Conservation (phyloP, 306 rosid genomes). For the Cicer pinnatifidum region DNA sequence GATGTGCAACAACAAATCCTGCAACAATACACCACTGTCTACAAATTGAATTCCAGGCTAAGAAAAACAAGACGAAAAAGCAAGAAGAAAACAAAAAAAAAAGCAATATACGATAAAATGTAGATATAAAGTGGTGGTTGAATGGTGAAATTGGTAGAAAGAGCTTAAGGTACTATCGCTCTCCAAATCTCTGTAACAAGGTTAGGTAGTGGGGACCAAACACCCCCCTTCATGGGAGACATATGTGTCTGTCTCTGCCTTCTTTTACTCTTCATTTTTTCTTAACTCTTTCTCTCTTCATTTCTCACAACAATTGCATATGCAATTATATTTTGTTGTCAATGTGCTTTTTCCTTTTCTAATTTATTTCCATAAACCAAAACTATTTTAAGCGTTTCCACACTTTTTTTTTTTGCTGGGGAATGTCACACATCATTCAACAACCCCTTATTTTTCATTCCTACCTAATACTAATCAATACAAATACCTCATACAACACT, state of each 20-base stretch:
- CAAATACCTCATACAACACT: no score
- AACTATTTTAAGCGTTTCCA: slow-evolving; percentile 41
- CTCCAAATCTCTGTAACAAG: slow-evolving; percentile 54
- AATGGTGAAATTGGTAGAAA: slow-evolving; percentile 37
- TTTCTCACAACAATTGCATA: slow-evolving; percentile 19
- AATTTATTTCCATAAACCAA: slow-evolving; percentile 36
- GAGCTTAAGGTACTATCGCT: slow-evolving; percentile 59
- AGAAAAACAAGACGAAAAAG: no score
- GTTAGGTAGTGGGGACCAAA: slow-evolving; percentile 62
- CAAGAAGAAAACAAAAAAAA: slow-evolving; percentile 19
- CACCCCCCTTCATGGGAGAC: slow-evolving; percentile 78
- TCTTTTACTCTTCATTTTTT: no score
- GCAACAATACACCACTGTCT: no score
- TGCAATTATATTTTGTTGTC: slow-evolving; percentile 41
- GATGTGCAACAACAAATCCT: no score
- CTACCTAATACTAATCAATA: no score
- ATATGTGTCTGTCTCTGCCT: slow-evolving; percentile 44
- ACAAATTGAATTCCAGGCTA: no score
- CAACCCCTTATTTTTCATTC: no score
- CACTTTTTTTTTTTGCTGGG: neutral
- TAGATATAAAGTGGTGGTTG: slow-evolving; percentile 41
- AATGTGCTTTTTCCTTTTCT: slow-evolving; percentile 47
- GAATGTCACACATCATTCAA: no score
- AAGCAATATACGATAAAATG: slow-evolving; percentile 18
- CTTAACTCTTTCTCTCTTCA: no score